Conservation (phyloP, 768 basidiomycete genomes). For the Auricularia sp. region DNA sequence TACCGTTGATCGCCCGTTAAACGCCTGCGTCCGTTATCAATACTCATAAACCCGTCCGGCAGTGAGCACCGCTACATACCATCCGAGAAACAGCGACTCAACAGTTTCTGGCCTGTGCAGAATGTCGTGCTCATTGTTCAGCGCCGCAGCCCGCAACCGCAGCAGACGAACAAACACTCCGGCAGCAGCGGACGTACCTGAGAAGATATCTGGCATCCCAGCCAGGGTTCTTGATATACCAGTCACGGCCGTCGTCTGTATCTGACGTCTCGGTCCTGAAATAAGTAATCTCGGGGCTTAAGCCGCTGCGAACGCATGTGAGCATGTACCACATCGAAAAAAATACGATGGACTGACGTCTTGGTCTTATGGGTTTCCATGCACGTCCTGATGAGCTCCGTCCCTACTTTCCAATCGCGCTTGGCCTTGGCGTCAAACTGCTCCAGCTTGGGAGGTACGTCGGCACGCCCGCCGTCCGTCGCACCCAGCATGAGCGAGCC, state of each 20-base stretch:
- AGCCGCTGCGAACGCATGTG: conserved; percentile 39
- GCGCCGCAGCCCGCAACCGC: too few relatives aligned
- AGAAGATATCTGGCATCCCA: conserved; percentile 93
- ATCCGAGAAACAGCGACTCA: conserved; percentile 88
- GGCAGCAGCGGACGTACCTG: conserved; percentile 32
- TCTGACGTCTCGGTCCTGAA: conserved; percentile 49
- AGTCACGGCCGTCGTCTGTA: conserved; percentile 35
- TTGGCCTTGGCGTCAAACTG: conserved; percentile 51
- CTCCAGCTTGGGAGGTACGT: conserved; percentile 51
- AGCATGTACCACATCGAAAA: neutral
- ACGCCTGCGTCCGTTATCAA: conserved; percentile 24
- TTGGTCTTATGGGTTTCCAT: conserved; percentile 75
- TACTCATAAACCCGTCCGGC: neutral
- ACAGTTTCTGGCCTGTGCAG: conserved; percentile 74
- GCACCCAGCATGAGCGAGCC: conserved; percentile 89
- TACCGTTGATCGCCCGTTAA: conserved; percentile 76
- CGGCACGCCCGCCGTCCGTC: conserved; percentile 46
- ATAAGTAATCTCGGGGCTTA: conserved; percentile 83
- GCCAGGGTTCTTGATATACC: conserved; percentile 67
- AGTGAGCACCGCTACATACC: conserved; percentile 8
- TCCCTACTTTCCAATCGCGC: conserved; percentile 76
- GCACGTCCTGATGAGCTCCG: conserved; percentile 78
- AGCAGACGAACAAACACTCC: too few relatives aligned
- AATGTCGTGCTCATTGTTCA: too few relatives aligned
- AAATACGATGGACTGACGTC: conserved; percentile 44